Base-by-base conservation (phyloP, 2,329 filamentous ascomycete species). In the Claviceps lovelessii region DNA sequence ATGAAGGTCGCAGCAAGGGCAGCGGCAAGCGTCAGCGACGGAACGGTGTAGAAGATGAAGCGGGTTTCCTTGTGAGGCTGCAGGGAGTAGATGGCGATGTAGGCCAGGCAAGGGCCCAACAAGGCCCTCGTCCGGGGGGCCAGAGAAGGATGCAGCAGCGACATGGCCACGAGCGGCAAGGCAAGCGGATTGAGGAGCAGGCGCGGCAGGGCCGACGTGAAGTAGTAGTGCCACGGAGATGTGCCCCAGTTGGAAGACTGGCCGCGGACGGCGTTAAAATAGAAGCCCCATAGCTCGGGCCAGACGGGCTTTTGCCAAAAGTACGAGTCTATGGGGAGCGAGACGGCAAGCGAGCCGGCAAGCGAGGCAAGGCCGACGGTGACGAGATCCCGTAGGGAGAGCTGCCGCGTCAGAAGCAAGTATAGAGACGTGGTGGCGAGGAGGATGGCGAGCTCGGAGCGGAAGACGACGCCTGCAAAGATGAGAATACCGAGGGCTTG, bases 1-100 rank as follows among this genome's bases (percentile, higher is more conserved):
- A 94, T 72, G 68, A 82, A 84, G 55, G 81, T 79, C 15, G 89
- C 88, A 23, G 83, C 84, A 5, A 88, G 76, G 3, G 88, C 84
- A 0, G 89, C 85, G 3, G 84, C 79, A 11, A 85, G 85, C 0
- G 90, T 95, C 35, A 97, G 73, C 0, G 85, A 77, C 0, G 93
- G 93, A 29, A 95, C 76, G 53, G 82, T 77, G 70, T 97, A 97
- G 63, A 97, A 83, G 61, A 98, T 84, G 74, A 98, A 98, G 19
- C 93, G 86, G 67, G 90, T 86, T 72, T 98, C 93, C 67, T 98
- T 98, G 73, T 98, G 93, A 0, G 91, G 90, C 58, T 95, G 86
- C 52, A 89, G 62, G 59, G 89, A 95, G 74, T 95, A 97, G 47
- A 94, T 68, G 5, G 77, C 77, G 23, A 94, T 76, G 67, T 90